Base-by-base conservation (phyloP, 306 rosid species). In the Cicer cuneatum region DNA sequence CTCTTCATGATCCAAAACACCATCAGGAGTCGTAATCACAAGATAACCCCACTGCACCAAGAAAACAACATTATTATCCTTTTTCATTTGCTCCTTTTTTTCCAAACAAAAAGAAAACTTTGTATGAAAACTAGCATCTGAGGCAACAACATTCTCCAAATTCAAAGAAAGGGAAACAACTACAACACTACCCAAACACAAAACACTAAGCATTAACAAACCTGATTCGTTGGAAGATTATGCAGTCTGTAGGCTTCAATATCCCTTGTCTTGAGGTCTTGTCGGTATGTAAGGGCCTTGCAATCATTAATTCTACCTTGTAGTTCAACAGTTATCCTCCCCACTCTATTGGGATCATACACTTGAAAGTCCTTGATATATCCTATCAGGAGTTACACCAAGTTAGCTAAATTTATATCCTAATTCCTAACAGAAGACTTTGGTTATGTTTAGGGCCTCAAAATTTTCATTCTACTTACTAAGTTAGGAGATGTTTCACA, bases 1-100 rank as follows among this genome's bases (percentile, higher is more conserved):
- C 84, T 88, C 96, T 80, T 94, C 98, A 57, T 94, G 96, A 85
- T 94, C 98, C 93, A 94, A 82, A 81, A 94, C 83, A 61, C 97
- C 97, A 21, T 94, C 96, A 0, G 97, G 96, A 52, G 98, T 91
- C 18, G 97, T 86, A 66, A 94, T 82, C 83, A 91, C 97, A 71
- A 94, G 89, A 86, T 91, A 90, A 79, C 98, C 98, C 98, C 98
- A 91, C 98, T 88, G 96, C 87, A 87, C 6, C 51, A 15, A 73
- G 61, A 65, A 8, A 47, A 53, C 7, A 0, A 4, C 65, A 60
- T 37, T 29, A 63, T 69, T 54, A n/a, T n/a, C n/a, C 67, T 35
- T 72, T 69, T 73, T 67, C 58, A 58, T 15, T 45, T 59, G 13
- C 37, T 47, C 0, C 13, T 66, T 75, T 6, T 14, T 48, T 14